Percentiles rank a stretch among this genome's conserved stretches.
Conservation (phyloP, 2,329 filamentous ascomycete genomes). For the Fusarium xyrophilum region DNA sequence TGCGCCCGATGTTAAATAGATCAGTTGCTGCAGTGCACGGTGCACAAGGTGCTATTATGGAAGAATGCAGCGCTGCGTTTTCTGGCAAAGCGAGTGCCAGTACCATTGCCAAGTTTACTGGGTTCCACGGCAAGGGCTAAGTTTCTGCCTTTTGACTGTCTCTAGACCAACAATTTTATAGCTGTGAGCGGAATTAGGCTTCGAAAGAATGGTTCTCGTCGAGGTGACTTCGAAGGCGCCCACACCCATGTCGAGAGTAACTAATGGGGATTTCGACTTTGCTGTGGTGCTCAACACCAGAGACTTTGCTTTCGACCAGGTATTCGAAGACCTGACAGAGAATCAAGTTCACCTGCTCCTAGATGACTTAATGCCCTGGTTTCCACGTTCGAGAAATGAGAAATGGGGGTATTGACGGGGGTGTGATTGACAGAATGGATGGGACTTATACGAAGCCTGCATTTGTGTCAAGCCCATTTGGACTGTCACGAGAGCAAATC, state of each 20-base stretch:
- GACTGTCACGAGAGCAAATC: no score
- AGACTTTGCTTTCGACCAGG: slow-evolving; percentile 1
- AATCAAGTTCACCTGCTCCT: background rate
- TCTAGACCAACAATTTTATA: background rate
- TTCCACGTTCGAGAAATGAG: background rate
- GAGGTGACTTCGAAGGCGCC: slow-evolving; percentile 15
- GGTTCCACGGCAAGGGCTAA: slow-evolving; percentile 1
- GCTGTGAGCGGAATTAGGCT: slow-evolving; percentile 11
- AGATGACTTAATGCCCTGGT: background rate
- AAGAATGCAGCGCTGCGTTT: slow-evolving; percentile 25
- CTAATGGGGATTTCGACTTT: slow-evolving; percentile 8
- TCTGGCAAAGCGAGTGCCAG: slow-evolving; percentile 26
- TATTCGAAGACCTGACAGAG: slow-evolving; percentile 13
- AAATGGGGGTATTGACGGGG: background rate
- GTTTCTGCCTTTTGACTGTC: rapidly evolving
- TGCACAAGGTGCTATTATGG: slow-evolving; percentile 31
- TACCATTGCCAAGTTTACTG: slow-evolving; percentile 19
- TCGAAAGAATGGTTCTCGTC: background rate
- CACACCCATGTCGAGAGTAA: slow-evolving; percentile 1
- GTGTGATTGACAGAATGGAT: background rate
- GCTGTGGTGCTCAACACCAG: slow-evolving; percentile 26
- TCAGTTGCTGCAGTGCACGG: slow-evolving; percentile 9
- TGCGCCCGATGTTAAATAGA: background rate
- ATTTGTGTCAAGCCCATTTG: background rate
- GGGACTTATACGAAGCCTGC: background rate